Evolutionary conservation across 768 basidiomycete species (phyloP), one percentile per base, ranked within the genome.

Genomic region (Boletus tylopilopsis): DNA sequence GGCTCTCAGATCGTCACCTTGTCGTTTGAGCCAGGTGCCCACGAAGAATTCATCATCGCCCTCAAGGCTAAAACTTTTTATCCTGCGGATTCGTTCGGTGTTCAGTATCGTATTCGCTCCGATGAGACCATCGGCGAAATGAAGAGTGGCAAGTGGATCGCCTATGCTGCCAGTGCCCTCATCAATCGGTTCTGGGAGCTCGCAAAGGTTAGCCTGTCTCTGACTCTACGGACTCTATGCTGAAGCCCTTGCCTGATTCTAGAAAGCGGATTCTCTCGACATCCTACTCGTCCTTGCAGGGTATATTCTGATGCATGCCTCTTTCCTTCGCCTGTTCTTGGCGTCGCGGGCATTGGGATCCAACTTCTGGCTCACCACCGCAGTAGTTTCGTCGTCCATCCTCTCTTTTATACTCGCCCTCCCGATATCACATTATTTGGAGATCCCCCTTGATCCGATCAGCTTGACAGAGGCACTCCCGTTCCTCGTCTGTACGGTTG

Each of bases 401-500:
- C 85, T 94, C 54, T 87, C 90, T 0, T 85, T 98, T 63, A 78
- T 99, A 47, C 74, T 93, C 46, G 79, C 91, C 12, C 78, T 98
- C 6, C 87, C 95, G 13, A 64, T 84, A 34, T 81, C 85, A 18
- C 78, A 86, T 45, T 84, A 84, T 8, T 76, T 97, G 50, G 76
- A 78, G 58, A 91, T 99, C 50, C 87, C 85, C 18, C 85, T 99
- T 58, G 94, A 98, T 66, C 92, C 93, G 2, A 86, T 98, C 45
- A 85, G 86, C 10, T 77, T 99, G 43, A 92, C 90, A 10, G 96
- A 99, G 68, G 95, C 96, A 0, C 79, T 99, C 0, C 96, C 96
- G 0, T 98, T 98, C 83, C 76, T 98, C 41, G 94, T 99, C 30
- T 95, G 95, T 68, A 96, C 94, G 2, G 84, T 99, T 51, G 95